Conservation (phyloP, 768 basidiomycete species). For the Roridomyces roridus region DNA sequence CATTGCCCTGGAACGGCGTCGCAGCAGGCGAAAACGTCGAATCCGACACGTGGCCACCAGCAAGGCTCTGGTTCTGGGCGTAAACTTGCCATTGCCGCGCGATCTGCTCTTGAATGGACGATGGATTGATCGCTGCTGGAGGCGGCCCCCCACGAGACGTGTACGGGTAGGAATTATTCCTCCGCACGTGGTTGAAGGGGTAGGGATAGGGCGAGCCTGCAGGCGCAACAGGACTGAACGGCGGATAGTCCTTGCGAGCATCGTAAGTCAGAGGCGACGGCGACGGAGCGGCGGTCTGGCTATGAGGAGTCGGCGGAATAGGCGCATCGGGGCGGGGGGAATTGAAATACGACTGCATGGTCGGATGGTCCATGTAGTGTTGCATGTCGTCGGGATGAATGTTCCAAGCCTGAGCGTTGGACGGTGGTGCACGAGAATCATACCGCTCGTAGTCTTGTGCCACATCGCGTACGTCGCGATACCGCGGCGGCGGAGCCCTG, state of each 20-base stretch:
- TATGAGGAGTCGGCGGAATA: slow-evolving; percentile 80
- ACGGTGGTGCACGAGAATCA: slow-evolving; percentile 31
- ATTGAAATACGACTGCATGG: slow-evolving; percentile 62
- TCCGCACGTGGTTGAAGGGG: slow-evolving; percentile 76
- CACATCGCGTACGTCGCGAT: slow-evolving; percentile 31
- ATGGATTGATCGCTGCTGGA: slow-evolving; percentile 48
- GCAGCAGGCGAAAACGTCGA: slow-evolving; percentile 80
- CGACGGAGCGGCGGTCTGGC: slow-evolving; percentile 74
- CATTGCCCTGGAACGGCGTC: slow-evolving; percentile 69
- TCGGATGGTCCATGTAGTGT: slow-evolving; percentile 63
- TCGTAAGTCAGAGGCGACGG: slow-evolving; percentile 67
- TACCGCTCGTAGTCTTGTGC: slow-evolving; percentile 41
- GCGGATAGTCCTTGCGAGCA: slow-evolving; percentile 48
- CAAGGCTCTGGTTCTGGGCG: slow-evolving; percentile 64
- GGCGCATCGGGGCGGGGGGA: slow-evolving; percentile 76
- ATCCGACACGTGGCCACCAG: slow-evolving; percentile 61
- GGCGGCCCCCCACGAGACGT: slow-evolving; percentile 37
- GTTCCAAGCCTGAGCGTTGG: slow-evolving; percentile 45
- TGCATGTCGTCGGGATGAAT: slow-evolving; percentile 63
- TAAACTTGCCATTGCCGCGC: slow-evolving; percentile 80
- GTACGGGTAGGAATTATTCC: slow-evolving; percentile 49
- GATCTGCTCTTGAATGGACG: slow-evolving; percentile 70
- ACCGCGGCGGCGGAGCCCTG: slow-evolving; percentile 34
- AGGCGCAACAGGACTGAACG: slow-evolving; percentile 59
- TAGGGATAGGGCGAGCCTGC: slow-evolving; percentile 82